Base-by-base conservation (phyloP, 768 basidiomycete species). In the Obba rivulosa region DNA sequence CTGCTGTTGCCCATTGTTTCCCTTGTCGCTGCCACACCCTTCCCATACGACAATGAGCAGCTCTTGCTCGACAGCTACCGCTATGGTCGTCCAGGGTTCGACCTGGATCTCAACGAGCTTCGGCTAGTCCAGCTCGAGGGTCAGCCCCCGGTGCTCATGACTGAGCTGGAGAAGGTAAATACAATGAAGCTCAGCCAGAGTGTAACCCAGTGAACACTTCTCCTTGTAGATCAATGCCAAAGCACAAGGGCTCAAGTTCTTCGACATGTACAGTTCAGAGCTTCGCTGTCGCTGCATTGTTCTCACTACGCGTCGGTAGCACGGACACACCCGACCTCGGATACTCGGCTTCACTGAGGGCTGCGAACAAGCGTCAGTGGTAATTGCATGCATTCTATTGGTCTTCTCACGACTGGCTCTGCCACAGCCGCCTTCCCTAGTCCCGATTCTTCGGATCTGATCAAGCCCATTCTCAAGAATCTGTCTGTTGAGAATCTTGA, bases 111-210 rank as follows among this genome's bases (percentile, higher is more conserved):
- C 46, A 73, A 76, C 49, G 85, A 78, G 39, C 72, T 72, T 45
- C 78, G 92, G 43, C 77, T 93, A 45, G 82, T 95, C 44, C 80
- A 91, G 63, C 71, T 90, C 60, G 78, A 85, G 46, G 85, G 77
- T 31, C 70, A 81, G 59, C 45, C 41, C 10, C 85, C 89, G 3
- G 76, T 85, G 44, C 86, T 81, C 85, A 85, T 92, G 70, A 80
- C 91, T 13, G 93, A 96, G 67, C 68, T 87, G n/a, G 85, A 93
- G 57, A 96, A 95, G 83, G 87, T 86, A 31, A 49, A 43, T 24
- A 7, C 28, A 31, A 13, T 13, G 28, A 28, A 25, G 9, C 40
- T 28, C 38, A 46, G 41, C 41, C 48, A 18, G 39, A 45, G 18
- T 11, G 10, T 4, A n/a, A 1, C 21, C 16, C 34, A 3, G 13